Conservation (phyloP, 805 yeast species). For the Candida maesae region DNA sequence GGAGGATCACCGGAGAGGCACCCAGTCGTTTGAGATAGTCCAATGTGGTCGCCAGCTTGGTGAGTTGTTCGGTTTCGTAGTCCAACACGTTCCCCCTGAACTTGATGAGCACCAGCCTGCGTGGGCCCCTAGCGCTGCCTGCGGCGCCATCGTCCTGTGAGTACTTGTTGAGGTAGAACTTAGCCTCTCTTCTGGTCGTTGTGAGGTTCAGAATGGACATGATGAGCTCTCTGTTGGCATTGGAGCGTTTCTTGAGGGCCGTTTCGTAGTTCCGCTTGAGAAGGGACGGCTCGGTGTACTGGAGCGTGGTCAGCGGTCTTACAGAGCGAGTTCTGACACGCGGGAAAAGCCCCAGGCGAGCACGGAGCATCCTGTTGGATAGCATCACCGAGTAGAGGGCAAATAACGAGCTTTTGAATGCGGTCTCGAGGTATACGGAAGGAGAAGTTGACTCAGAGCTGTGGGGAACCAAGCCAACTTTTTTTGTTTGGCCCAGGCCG, state of each 20-base stretch:
- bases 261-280: conserved; percentile 8
- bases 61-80: conserved; percentile 13
- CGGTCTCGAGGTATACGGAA: too few species aligned
- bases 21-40: conserved; percentile 23
- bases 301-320: conserved; percentile 1
- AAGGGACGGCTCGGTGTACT: conserved; percentile 6
- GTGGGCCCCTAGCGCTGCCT: conserved; percentile 25
- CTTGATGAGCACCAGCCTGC: conserved; percentile 28
- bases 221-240: conserved; percentile 65
- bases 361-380: too few species aligned
- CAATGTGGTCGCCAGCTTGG: conserved; percentile 18
- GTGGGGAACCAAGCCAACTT: too few species aligned
- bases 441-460: too few species aligned
- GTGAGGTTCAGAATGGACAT: conserved; percentile 82
- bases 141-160: conserved; percentile 33
- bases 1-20: conserved; percentile 19
- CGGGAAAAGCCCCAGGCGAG: not conserved
- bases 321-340: not conserved
- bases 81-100: conserved; percentile 24
- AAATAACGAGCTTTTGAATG: too few species aligned
- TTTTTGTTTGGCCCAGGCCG: too few species aligned
- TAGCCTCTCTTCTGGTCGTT: conserved; percentile 91
- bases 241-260: conserved; percentile 22
- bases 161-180: conserved; percentile 72
- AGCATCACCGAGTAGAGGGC: too few species aligned